Evolutionary conservation across 306 rosid genomes (phyloP).

Genomic region (Trichosanthes cucumerina): DNA sequence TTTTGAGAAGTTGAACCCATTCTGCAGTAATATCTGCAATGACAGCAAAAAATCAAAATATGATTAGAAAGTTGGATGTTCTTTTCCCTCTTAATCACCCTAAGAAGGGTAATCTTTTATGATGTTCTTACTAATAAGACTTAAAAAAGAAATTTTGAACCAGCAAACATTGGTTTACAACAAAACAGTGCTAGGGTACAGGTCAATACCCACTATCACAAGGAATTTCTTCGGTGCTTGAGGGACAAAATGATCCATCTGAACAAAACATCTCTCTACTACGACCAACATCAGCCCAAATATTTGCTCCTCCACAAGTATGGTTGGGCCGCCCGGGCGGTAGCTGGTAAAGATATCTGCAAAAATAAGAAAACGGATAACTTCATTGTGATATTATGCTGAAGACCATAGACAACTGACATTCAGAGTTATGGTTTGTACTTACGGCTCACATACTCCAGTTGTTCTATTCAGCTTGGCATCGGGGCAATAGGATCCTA

Average conservation of each 20-base stretch:
- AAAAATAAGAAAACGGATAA: slow-evolving; percentile 10
- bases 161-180: slow-evolving; percentile 7
- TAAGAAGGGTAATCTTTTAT: not conserved
- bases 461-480: slow-evolving; percentile 64
- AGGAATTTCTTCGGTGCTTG: slow-evolving; percentile 43
- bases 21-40: slow-evolving; percentile 84
- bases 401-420: slow-evolving; percentile 7
- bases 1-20: slow-evolving; percentile 76
- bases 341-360: slow-evolving; percentile 80
- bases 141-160: not conserved
- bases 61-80: slow-evolving; percentile 14
- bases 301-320: slow-evolving; percentile 92
- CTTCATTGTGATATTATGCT: not conserved
- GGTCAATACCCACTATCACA: slow-evolving; percentile 73
- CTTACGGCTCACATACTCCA: slow-evolving; percentile 96
- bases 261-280: slow-evolving; percentile 73
- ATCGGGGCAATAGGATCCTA: slow-evolving; percentile 83
- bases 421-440: slow-evolving; percentile 16
- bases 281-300: slow-evolving; percentile 76
- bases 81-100: not conserved
- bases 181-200: slow-evolving; percentile 6
- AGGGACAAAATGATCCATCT: slow-evolving; percentile 85
- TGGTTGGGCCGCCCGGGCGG: slow-evolving; percentile 75
- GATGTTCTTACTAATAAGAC: not conserved
- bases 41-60: slow-evolving; percentile 10